Evolutionary conservation across 345 rosid genomes (phyloP).

Genomic region (Arabidopsis arenosa): DNA sequence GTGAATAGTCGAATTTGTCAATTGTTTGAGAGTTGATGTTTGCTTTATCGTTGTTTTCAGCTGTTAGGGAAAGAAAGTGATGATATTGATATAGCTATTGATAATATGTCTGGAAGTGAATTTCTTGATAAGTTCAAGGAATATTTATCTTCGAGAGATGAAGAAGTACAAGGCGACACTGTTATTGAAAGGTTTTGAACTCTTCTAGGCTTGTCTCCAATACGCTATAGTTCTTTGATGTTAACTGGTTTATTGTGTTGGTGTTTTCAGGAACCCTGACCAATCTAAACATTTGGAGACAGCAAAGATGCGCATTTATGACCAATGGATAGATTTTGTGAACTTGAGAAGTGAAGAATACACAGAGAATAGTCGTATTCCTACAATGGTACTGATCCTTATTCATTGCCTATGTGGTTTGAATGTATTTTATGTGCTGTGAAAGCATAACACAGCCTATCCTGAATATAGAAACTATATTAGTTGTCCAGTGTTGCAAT

Average conservation of each 20-base stretch:
- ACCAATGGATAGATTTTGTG: slow-evolving; percentile 93
- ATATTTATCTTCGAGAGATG: slow-evolving; percentile 66
- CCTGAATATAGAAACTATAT: background rate
- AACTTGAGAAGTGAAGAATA: slow-evolving; percentile 92
- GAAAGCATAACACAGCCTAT: slow-evolving; percentile 3
- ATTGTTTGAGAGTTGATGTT: background rate
- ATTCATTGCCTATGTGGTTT: background rate
- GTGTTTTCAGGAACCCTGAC: slow-evolving; percentile 79
- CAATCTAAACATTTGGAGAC: slow-evolving; percentile 98
- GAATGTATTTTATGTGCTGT: slow-evolving; percentile 2
- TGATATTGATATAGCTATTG: slow-evolving; percentile 91
- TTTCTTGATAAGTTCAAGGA: slow-evolving; percentile 77
- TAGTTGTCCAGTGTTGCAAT: slow-evolving; percentile 2
- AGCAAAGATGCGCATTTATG: slow-evolving; percentile 84
- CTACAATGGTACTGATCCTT: slow-evolving; percentile 63
- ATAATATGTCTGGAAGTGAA: slow-evolving; percentile 82
- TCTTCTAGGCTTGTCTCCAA: background rate
- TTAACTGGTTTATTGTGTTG: background rate
- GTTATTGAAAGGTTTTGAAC: slow-evolving; percentile 67
- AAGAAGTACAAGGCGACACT: slow-evolving; percentile 68
- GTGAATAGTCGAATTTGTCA: background rate
- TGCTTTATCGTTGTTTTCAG: slow-evolving; percentile 50
- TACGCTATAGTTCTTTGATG: slow-evolving; percentile 4
- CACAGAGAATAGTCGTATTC: slow-evolving; percentile 84
- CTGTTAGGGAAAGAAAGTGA: slow-evolving; percentile 87